A percentile compares a stretch with the other conserved stretches of the same genome.
These are phyloP conservation scores for Ogataea corticis DNA, from an alignment of 805 yeast species.

Conservation along the genomic window DNA sequence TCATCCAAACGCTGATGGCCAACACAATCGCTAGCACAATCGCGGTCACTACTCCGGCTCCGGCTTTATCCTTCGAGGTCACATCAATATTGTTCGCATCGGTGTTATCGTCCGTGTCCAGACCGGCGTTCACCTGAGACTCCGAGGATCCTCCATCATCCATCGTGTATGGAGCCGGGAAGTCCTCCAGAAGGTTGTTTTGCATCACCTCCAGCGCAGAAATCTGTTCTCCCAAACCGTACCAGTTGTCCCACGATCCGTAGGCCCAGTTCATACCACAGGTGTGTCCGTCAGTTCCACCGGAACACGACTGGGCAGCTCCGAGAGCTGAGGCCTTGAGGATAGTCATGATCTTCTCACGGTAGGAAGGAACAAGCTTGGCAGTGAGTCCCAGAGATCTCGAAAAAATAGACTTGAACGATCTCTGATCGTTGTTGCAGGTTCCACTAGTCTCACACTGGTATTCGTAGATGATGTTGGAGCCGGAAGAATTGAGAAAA, in stretches of 20 bases:
- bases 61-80: slow-evolving; percentile 70
- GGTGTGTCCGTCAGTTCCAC: slow-evolving; percentile 84
- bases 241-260: slow-evolving; percentile 61
- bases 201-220: slow-evolving; percentile 68
- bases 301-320: slow-evolving; percentile 78
- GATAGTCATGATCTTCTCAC: slow-evolving; percentile 39
- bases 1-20: slow-evolving; percentile 81
- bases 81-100: slow-evolving; percentile 46
- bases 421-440: slow-evolving; percentile 76
- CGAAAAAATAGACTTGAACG: slow-evolving; percentile 70
- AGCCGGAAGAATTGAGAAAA: slow-evolving; percentile 43
- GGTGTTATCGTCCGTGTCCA: slow-evolving; percentile 52
- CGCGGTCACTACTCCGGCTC: slow-evolving; percentile 88
- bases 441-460: slow-evolving; percentile 53
- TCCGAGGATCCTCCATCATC: slow-evolving; percentile 62
- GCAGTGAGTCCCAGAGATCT: slow-evolving; percentile 63
- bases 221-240: slow-evolving; percentile 86
- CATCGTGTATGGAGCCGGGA: slow-evolving; percentile 62
- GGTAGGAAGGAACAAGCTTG: slow-evolving; percentile 50
- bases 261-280: slow-evolving; percentile 76
- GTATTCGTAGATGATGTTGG: slow-evolving; percentile 55
- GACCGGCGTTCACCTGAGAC: slow-evolving; percentile 40
- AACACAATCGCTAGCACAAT: slow-evolving; percentile 58
- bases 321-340: slow-evolving; percentile 53
- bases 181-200: slow-evolving; percentile 38